These are phyloP conservation scores for Cotoneaster glaucophyllus DNA, from an alignment of 306 rosid genomes.

Conservation along the genomic window DNA sequence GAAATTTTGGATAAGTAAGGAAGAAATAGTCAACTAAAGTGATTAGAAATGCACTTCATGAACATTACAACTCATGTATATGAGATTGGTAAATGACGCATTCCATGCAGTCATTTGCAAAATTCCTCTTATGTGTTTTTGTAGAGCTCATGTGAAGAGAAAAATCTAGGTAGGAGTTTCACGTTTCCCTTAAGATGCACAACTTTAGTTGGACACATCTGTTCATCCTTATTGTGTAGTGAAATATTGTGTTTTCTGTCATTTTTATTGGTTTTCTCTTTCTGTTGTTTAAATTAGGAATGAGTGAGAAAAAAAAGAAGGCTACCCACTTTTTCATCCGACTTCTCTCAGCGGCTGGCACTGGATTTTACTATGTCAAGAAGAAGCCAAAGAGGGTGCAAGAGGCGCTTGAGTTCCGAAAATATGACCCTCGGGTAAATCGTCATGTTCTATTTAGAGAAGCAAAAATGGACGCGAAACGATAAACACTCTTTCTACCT, in stretches of 20 bases:
- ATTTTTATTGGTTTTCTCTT: background rate
- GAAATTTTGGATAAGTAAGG: too few relatives aligned
- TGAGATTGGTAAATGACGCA: too few relatives aligned
- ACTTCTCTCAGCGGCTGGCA: slow-evolving; percentile 83
- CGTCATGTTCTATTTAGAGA: slow-evolving; percentile 87
- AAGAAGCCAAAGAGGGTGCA: slow-evolving; percentile 68
- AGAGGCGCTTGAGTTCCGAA: slow-evolving; percentile 83
- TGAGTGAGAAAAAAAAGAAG: slow-evolving; percentile 86
- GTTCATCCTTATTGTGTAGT: too few relatives aligned
- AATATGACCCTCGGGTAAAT: slow-evolving; percentile 83
- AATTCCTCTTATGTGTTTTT: too few relatives aligned
- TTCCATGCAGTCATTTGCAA: too few relatives aligned
- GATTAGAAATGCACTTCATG: too few relatives aligned
- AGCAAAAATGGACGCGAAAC: slow-evolving; percentile 30
- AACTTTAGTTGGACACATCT: background rate
- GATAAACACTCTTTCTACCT: too few relatives aligned
- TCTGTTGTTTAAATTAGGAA: slow-evolving; percentile 25
- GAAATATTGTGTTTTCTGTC: background rate
- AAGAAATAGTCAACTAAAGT: too few relatives aligned
- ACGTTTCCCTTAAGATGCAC: background rate
- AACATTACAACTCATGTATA: too few relatives aligned
- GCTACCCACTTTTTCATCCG: slow-evolving; percentile 64
- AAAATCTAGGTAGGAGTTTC: background rate
- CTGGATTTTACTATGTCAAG: slow-evolving; percentile 92
- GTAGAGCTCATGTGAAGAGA: background rate